Evolutionary conservation across 768 basidiomycete genomes (phyloP).

Genomic region (Cystoderma amianthinum): DNA sequence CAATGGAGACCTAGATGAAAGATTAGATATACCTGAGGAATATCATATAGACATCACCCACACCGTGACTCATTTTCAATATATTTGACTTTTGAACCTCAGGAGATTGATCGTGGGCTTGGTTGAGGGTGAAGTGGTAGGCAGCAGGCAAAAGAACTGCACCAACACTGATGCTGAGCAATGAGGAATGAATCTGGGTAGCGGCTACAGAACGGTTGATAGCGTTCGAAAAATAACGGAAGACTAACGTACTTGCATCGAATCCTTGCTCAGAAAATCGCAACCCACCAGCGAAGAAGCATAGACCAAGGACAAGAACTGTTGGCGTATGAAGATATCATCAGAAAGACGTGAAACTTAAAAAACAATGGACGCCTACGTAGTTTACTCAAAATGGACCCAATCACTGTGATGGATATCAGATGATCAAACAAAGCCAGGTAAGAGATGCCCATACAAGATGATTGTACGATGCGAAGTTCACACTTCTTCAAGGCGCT

Average conservation of each 20-base stretch:
- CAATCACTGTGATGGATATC: slow-evolving; percentile 28
- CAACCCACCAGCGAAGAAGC: slow-evolving; percentile 77
- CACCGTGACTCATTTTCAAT: slow-evolving; percentile 72
- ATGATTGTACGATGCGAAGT: slow-evolving; percentile 73
- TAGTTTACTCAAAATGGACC: slow-evolving; percentile 77
- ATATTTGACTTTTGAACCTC: slow-evolving; percentile 39
- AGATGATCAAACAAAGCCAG: neutral
- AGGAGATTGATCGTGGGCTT: slow-evolving; percentile 11
- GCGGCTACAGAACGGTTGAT: too few relatives aligned
- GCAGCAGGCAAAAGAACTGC: slow-evolving; percentile 75
- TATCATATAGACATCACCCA: slow-evolving; percentile 33
- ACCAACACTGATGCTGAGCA: slow-evolving; percentile 71
- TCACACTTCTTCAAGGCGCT: slow-evolving; percentile 82
- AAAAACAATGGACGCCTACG: slow-evolving; percentile 23
- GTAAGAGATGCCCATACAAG: too few relatives aligned
- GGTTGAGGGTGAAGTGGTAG: slow-evolving; percentile 58
- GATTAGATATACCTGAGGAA: neutral
- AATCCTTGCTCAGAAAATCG: slow-evolving; percentile 77
- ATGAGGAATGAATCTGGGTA: slow-evolving; percentile 66
- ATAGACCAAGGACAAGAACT: slow-evolving; percentile 84
- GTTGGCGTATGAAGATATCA: neutral
- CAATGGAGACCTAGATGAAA: slow-evolving; percentile 55
- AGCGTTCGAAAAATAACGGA: too few relatives aligned
- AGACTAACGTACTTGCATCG: slow-evolving; percentile 49
- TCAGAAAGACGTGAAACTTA: neutral